Percentiles rank a stretch among this genome's conserved stretches.
These are phyloP conservation scores for Kluyveromyces lactis DNA, from an alignment of 805 yeast genomes.

Conservation along the genomic window DNA sequence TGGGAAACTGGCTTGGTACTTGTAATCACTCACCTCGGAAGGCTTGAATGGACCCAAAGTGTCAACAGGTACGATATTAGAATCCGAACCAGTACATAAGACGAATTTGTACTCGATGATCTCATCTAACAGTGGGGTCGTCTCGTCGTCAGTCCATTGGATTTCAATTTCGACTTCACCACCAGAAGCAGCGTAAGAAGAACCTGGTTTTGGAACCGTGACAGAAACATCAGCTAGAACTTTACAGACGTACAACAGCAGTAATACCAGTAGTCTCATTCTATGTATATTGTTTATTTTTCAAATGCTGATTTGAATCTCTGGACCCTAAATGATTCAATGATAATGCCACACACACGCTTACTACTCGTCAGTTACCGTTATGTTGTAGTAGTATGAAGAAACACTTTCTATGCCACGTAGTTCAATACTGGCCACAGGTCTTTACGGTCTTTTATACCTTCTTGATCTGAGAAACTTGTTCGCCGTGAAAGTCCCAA, in stretches of 20 bases:
- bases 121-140: slow-evolving; percentile 36
- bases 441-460: too few species aligned
- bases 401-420: too few species aligned
- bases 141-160: slow-evolving; percentile 50
- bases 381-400: too few species aligned
- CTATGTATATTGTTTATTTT: too few species aligned
- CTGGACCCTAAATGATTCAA: too few species aligned
- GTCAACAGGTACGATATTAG: slow-evolving; percentile 35
- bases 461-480: too few species aligned
- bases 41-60: slow-evolving; percentile 28
- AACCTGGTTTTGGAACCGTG: slow-evolving; percentile 8
- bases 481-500: too few species aligned
- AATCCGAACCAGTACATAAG: slow-evolving; percentile 63
- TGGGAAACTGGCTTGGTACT: slow-evolving; percentile 35
- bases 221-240: slow-evolving; percentile 7
- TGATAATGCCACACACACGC: too few species aligned
- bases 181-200: slow-evolving; percentile 11
- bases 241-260: neutral
- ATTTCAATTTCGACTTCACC: slow-evolving; percentile 20
- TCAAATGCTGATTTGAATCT: too few species aligned
- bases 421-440: too few species aligned
- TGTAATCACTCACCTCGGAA: slow-evolving; percentile 24
- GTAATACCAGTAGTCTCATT: neutral
- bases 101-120: slow-evolving; percentile 42
- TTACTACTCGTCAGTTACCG: too few species aligned